Percentiles rank a stretch among this genome's conserved stretches.
Evolutionary conservation across 208 protist species (phyloP).

Genomic region (Leishmania turanica): DNA sequence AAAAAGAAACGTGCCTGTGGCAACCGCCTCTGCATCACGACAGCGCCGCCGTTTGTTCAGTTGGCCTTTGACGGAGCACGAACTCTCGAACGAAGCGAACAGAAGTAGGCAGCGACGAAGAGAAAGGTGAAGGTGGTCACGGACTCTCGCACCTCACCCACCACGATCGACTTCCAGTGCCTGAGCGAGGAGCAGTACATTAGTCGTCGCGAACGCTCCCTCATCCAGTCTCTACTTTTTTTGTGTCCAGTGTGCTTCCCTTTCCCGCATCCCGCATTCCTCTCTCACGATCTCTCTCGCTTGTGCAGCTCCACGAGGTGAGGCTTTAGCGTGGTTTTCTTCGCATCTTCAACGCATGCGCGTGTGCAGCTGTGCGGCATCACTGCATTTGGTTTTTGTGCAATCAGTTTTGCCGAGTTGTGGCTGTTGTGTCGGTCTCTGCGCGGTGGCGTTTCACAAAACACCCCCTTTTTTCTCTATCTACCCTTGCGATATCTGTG

Average conservation of each 20-base stretch:
- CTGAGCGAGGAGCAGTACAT: background rate
- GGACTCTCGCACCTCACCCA: background rate
- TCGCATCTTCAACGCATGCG: background rate
- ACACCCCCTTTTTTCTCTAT: background rate
- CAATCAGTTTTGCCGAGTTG: background rate
- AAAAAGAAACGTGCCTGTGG: background rate
- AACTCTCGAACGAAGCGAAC: background rate
- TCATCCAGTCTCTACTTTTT: conserved; percentile 3
- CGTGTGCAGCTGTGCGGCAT: conserved; percentile 8
- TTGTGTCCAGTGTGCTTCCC: background rate
- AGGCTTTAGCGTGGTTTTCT: background rate
- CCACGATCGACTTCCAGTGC: background rate
- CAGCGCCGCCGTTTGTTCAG: background rate
- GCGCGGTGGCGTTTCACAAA: background rate
- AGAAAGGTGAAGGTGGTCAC: background rate
- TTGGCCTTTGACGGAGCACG: background rate
- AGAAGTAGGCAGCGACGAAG: background rate
- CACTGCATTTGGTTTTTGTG: background rate
- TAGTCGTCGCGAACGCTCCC: background rate
- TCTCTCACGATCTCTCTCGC: background rate
- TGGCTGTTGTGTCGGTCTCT: background rate
- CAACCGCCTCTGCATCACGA: background rate
- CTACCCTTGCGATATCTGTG: background rate
- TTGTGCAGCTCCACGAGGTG: background rate
- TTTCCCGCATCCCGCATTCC: background rate